These are phyloP conservation scores for Gynostemma pentaphyllum DNA, from an alignment of 306 rosid genomes.

Conservation along the genomic window DNA sequence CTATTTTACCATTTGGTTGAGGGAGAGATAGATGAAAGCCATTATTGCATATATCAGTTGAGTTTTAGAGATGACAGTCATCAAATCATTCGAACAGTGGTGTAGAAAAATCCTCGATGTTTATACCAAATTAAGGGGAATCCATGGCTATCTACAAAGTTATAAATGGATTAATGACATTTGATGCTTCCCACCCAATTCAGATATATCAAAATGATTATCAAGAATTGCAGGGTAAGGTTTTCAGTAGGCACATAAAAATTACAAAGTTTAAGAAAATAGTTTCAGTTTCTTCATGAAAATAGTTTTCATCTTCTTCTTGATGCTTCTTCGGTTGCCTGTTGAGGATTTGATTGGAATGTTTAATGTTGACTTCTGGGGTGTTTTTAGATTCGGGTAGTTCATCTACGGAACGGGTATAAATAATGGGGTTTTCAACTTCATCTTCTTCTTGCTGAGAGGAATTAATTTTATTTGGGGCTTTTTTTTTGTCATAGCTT, in stretches of 20 bases:
- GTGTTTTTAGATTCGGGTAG: constrained; percentile 19
- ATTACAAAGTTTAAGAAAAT: no score
- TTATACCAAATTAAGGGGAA: no score
- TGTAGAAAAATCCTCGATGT: no score
- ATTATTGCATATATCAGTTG: no score
- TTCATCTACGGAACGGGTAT: constrained; percentile 16
- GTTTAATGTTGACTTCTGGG: constrained; percentile 24
- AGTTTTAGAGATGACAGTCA: no score
- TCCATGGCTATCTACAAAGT: no score
- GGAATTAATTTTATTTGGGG: not conserved
- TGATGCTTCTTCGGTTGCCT: constrained; percentile 11
- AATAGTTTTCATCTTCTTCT: constrained; percentile 11
- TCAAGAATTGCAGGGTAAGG: constrained; percentile 48
- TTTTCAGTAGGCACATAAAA: constrained; percentile 63
- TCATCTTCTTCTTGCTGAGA: constrained; percentile 2
- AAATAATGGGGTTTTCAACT: constrained; percentile 13
- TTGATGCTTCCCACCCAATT: no score
- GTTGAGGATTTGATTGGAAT: constrained; percentile 15
- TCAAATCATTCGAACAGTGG: no score
- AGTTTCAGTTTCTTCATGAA: no score
- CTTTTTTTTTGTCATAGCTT: constrained; percentile 14
- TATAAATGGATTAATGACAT: no score
- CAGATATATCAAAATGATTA: constrained; percentile 35
- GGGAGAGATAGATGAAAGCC: no score
- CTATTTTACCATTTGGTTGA: no score